Evolutionary conservation across 805 yeast genomes (phyloP), one percentile per base, ranked within the genome.

Genomic region (Candida wancherniae): DNA sequence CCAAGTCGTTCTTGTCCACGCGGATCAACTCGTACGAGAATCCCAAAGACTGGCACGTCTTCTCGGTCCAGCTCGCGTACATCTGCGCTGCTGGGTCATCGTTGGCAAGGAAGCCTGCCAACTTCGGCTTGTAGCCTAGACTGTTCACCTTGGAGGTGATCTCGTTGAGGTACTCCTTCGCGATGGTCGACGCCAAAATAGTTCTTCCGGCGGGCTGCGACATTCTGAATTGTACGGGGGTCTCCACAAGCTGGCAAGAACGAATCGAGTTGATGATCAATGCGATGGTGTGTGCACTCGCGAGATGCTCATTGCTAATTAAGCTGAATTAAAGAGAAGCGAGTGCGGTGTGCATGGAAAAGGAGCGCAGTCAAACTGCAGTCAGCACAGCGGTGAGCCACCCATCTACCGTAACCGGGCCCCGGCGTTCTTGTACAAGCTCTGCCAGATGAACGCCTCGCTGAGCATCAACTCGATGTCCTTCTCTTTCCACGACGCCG

Each of bases 401-500:
- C 2, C 15, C 11, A 12, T 10, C 29, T 36, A 56, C 25, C 80
- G 72, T 53, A 88, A 69, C 58, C 88, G 96, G 1, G 96, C 96
- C 12, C 81, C 63, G 4, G 95, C 95, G 53, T 86, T 83, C 52
- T 84, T 86, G 55, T 85, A 92, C 22, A 92, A 64, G 33, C 90
- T 78, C 60, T 88, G 97, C 97, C 97, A 92, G 49, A 92, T 86
- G 56, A 77, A 92, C 0, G 97, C 98, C 57, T 92, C 97, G 59
- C 97, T 86, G 34, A 92, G 60, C 59, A 92, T 69, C 65, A 92
- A 70, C 58, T 92, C 97, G 24, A 92, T 77, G 47, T 92, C 97
- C 51, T 81, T 81, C 40, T 84, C 94, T 3, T 69, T 70, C 98
- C 98, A 92, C 22, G 68, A 61, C 28, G 68, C 63, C 0, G 97